phyloP scores from a whole-genome alignment of 1,284 basidiomycete species.

The Flammula alnicola region DNA sequence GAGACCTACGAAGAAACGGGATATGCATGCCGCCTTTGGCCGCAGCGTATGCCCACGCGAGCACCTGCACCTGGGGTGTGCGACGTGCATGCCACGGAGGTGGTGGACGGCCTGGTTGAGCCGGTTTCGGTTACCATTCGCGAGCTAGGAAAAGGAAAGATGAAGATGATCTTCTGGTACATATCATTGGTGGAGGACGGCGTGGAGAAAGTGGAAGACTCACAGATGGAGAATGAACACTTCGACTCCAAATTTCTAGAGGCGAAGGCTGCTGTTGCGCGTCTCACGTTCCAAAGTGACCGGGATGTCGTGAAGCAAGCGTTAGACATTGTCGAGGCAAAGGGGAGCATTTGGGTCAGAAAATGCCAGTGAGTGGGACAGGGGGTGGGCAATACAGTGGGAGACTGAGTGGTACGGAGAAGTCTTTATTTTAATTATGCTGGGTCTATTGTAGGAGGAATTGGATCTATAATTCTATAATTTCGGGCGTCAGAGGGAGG shows the following conservation, averaged over 20 bases:
- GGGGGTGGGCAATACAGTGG: too few species aligned
- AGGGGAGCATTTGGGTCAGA: too few species aligned
- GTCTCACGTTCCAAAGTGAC: constrained; percentile 30
- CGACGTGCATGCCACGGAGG: constrained; percentile 14
- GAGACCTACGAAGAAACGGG: constrained; percentile 65
- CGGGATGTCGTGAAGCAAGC: constrained; percentile 28
- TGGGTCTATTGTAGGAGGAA: too few species aligned
- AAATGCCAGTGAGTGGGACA: too few species aligned
- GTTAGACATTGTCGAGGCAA: constrained; percentile 21
- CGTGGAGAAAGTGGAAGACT: constrained; percentile 25
- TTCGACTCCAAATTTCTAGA: constrained; percentile 30
- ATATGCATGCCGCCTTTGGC: constrained; percentile 51
- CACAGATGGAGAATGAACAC: constrained; percentile 31
- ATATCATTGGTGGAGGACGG: constrained; percentile 27
- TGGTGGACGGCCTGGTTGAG: constrained; percentile 28
- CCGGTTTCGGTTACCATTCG: constrained; percentile 31
- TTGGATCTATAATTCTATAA: too few species aligned
- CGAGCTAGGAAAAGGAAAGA: constrained; percentile 18
- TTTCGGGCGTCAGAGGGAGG: too few species aligned
- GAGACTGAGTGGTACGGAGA: too few species aligned
- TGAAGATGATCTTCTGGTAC: constrained; percentile 35
- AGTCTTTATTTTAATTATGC: too few species aligned
- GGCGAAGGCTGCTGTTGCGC: constrained; percentile 20
- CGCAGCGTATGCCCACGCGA: constrained; percentile 45
- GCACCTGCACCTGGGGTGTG: constrained; percentile 43